phyloP scores from a whole-genome alignment of 2,329 filamentous ascomycete genomes.

The Hymenoscyphus occultus region DNA sequence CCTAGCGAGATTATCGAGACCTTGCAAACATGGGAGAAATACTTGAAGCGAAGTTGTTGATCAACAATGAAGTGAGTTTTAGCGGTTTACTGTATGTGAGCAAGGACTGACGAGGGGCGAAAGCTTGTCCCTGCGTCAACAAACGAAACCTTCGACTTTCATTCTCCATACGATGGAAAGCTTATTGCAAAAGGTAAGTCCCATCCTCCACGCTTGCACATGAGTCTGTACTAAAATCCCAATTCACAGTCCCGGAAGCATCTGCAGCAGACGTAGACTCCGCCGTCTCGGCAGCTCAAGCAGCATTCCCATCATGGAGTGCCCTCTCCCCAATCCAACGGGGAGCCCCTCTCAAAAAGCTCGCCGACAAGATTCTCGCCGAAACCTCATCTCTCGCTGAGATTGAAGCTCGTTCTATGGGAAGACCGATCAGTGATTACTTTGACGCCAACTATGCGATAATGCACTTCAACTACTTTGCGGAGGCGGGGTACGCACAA shows the following conservation, averaged over 20 bases:
- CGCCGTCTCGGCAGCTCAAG: slow-evolving; percentile 40
- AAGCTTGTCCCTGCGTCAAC: slow-evolving; percentile 7
- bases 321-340: slow-evolving; percentile 37
- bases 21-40: background rate
- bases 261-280: slow-evolving; percentile 39
- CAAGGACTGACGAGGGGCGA: background rate
- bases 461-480: slow-evolving; percentile 40
- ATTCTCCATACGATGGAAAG: slow-evolving; percentile 20
- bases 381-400: slow-evolving; percentile 34
- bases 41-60: slow-evolving; percentile 41
- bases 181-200: slow-evolving; percentile 36
- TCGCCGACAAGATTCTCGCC: slow-evolving; percentile 36
- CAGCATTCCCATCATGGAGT: slow-evolving; percentile 40
- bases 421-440: slow-evolving; percentile 36
- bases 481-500: slow-evolving; percentile 45
- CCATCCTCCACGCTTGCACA: background rate
- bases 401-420: slow-evolving; percentile 39
- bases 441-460: slow-evolving; percentile 36
- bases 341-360: slow-evolving; percentile 36
- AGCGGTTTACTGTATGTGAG: background rate
- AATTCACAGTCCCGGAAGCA: slow-evolving; percentile 43
- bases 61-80: slow-evolving; percentile 46
- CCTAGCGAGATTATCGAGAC: background rate
- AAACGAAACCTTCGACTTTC: slow-evolving; percentile 6
- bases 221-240: background rate